A percentile compares a stretch with the other conserved stretches of the same genome.
These are phyloP conservation scores for Neocallimastix lanati DNA, from an alignment of 192 early-diverging fungal species.

Conservation along the genomic window DNA sequence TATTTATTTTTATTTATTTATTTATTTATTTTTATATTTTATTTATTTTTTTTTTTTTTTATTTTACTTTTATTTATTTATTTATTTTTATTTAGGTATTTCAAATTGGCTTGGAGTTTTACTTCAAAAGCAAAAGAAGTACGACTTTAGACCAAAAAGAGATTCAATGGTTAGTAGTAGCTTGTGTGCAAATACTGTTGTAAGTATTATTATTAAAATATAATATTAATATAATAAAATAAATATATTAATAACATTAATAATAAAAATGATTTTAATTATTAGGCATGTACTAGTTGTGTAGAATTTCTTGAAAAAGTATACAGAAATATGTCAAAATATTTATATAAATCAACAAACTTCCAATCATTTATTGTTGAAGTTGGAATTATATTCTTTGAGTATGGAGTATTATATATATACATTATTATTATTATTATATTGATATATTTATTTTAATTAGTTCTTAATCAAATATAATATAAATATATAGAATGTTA, in stretches of 20 bases:
- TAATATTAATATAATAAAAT: too few relatives aligned
- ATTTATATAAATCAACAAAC: conserved; percentile 41
- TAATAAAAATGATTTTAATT: conserved; percentile 5
- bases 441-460: neutral
- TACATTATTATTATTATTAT: neutral
- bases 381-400: conserved; percentile 61
- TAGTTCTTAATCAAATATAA: too few relatives aligned
- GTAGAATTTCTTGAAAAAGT: conserved; percentile 57
- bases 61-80: too few relatives aligned
- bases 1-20: too few relatives aligned
- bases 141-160: conserved; percentile 83
- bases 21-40: too few relatives aligned
- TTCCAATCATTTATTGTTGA: conserved; percentile 55
- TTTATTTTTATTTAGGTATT: conserved; percentile 19
- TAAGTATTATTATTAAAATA: too few relatives aligned
- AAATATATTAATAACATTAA: neutral
- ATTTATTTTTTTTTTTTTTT: too few relatives aligned
- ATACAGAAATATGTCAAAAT: conserved; percentile 29
- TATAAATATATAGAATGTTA: conserved; percentile 53
- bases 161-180: conserved; percentile 18
- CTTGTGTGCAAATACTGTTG: neutral
- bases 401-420: conserved; percentile 19
- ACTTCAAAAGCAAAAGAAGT: conserved; percentile 61
- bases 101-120: conserved; percentile 48
- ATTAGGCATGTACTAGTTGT: conserved; percentile 56